phyloP scores from a whole-genome alignment of 371 early-diverging fungal species.

The Lichtheimia hyalospora region DNA sequence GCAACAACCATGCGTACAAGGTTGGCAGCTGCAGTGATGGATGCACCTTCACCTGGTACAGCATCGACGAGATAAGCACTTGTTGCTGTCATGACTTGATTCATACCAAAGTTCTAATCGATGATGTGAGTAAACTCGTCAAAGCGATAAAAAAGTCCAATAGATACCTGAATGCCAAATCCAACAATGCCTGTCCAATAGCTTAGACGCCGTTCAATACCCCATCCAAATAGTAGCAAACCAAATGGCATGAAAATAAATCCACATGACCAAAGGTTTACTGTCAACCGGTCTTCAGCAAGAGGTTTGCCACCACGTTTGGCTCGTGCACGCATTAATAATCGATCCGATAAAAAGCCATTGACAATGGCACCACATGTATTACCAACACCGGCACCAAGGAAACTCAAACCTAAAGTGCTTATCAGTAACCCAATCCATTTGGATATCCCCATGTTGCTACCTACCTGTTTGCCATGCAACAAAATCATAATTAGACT shows the following conservation, averaged over 20 bases:
- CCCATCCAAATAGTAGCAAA: constrained; percentile 48
- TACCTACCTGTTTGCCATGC: constrained; percentile 36
- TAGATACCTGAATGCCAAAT: constrained; percentile 47
- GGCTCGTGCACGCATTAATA: constrained; percentile 23
- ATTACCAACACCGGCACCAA: constrained; percentile 50
- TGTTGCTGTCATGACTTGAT: constrained; percentile 28
- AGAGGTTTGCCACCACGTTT: constrained; percentile 20
- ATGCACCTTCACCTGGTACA: constrained; percentile 43
- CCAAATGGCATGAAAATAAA: constrained; percentile 45
- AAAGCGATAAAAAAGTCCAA: too few species aligned
- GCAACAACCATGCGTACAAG: constrained; percentile 45
- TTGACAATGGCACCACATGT: constrained; percentile 33
- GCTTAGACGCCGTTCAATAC: constrained; percentile 32
- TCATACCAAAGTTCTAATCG: constrained; percentile 27
- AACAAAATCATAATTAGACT: constrained; percentile 29
- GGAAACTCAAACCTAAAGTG: constrained; percentile 29
- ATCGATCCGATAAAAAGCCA: constrained; percentile 23
- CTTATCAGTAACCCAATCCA: not conserved
- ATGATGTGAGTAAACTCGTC: too few species aligned
- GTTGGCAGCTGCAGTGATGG: constrained; percentile 46
- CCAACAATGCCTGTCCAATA: constrained; percentile 44
- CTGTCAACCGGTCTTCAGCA: constrained; percentile 27
- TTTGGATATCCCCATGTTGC: too few species aligned
- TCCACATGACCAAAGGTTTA: constrained; percentile 31
- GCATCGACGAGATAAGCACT: constrained; percentile 49